These are phyloP conservation scores for Byssochlamys sp. DNA, from an alignment of 2,329 filamentous ascomycete genomes.

Conservation along the genomic window DNA sequence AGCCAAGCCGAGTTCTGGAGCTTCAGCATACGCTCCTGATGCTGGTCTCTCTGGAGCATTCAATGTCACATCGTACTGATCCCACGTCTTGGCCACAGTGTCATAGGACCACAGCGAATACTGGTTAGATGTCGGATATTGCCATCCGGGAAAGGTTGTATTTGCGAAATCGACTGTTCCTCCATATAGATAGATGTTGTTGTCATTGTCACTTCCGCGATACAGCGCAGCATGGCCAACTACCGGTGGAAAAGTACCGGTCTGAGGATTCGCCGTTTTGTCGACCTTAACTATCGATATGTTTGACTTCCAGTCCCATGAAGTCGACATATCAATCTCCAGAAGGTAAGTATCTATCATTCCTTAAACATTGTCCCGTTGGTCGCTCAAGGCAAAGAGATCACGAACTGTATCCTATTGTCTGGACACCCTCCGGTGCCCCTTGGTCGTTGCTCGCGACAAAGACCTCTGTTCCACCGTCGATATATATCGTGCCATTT, in stretches of 20 bases:
- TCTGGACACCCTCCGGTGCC: constrained; percentile 9
- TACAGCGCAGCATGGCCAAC: constrained; percentile 21
- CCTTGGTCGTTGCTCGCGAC: constrained; percentile 9
- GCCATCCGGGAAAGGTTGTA: constrained; percentile 19
- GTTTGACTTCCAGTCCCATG: constrained; percentile 22
- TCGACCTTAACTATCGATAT: constrained; percentile 15
- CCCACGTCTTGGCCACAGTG: constrained; percentile 13
- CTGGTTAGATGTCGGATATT: constrained; percentile 12
- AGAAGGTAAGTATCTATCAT: constrained; percentile 18
- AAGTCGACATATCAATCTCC: constrained; percentile 16
- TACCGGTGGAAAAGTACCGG: constrained; percentile 15
- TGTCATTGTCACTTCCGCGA: constrained; percentile 12
- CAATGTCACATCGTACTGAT: constrained; percentile 16
- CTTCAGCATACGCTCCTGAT: constrained; percentile 30
- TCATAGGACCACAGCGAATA: constrained; percentile 25
- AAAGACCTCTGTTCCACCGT: constrained; percentile 20
- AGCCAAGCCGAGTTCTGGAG: constrained; percentile 25
- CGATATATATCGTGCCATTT: constrained; percentile 20
- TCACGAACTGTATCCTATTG: constrained; percentile 21
- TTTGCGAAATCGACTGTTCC: constrained; percentile 22
- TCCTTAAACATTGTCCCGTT: neutral
- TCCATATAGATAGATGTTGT: constrained; percentile 22
- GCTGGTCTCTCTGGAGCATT: constrained; percentile 18
- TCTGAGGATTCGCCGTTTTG: constrained; percentile 12
- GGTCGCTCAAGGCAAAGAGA: neutral